Evolutionary conservation across 805 yeast species (phyloP).

Genomic region (Zygosaccharomyces pseudorouxii): DNA sequence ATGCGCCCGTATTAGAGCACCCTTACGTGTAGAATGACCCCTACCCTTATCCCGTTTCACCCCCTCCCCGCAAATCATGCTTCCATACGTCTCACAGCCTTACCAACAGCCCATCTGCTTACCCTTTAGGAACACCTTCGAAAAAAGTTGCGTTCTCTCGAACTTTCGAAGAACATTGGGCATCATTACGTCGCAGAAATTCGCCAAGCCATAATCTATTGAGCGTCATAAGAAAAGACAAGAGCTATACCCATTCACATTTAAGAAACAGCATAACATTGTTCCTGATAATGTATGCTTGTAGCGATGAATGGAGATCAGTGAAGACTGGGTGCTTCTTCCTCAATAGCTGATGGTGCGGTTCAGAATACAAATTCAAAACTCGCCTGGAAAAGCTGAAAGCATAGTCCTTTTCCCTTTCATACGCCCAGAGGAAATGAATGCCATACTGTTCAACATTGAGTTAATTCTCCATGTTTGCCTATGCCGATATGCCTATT

Average conservation of each 20-base stretch:
- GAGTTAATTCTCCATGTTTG: conserved; percentile 4
- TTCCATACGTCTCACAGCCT: background rate
- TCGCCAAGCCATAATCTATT: background rate
- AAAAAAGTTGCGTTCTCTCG: background rate
- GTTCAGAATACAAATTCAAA: background rate
- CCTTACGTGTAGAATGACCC: background rate
- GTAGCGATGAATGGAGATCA: too few species aligned
- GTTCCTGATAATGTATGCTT: too few species aligned
- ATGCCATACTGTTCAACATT: background rate
- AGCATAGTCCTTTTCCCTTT: background rate
- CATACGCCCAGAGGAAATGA: conserved; percentile 1
- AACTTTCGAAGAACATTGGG: background rate
- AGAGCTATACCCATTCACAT: too few species aligned
- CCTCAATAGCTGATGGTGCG: background rate
- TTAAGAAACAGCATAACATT: too few species aligned
- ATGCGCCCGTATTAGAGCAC: too few species aligned
- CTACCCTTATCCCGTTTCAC: background rate
- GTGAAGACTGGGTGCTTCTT: background rate
- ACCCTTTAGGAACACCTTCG: background rate
- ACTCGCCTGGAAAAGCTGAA: background rate
- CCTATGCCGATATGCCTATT: conserved; percentile 1
- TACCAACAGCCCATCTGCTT: background rate
- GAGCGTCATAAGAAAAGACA: background rate
- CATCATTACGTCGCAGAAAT: background rate
- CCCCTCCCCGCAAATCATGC: background rate